Evolutionary conservation across 2,329 filamentous ascomycete species (phyloP), one percentile per base, ranked within the genome.

Genomic region (Bimuria novae-zelandiae): DNA sequence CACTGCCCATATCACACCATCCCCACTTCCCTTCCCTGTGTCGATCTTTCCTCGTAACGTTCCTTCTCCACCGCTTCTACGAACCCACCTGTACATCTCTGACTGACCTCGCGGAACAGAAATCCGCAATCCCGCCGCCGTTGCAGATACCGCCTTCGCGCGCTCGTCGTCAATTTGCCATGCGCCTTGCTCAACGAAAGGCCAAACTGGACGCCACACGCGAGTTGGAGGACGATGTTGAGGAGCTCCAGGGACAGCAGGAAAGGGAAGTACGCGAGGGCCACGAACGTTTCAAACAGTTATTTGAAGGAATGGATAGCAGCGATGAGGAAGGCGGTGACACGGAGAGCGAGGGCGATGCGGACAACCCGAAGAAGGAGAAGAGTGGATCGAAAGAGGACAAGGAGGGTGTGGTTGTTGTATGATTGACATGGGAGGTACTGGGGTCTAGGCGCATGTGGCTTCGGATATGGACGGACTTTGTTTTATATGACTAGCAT

Each of bases 141-240:
- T 80, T 96, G 66, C 94, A 93, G 71, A 86, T 93, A 30, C 87
- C 89, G 0, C 92, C 93, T 2, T 95, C 91, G 7, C 86, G 93
- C 47, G 93, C 93, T 7, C 86, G 93, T 45, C 82, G 91, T 50
- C 91, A 96, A 73, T 83, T 97, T n/a, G 92, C 92, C n/a, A 89
- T 90, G 11, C 86, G 92, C 11, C 81, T 97, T 12, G 78, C 78
- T 2, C 72, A 66, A 84, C 90, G 73, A 36, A 76, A 77, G 54
- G 70, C 69, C 8, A 56, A 67, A 19, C 59, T 71, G 11, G 67
- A 72, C 54, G 61, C 61, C 2, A 61, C 60, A 1, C 53, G 52
- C 27, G 62, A 68, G 12, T 51, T 49, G 19, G 62, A 62, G 25
- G 62, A 64, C 3, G 64, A 63, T n/a, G 52, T 49, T 2, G 57